Conservation (phyloP, 2,329 filamentous ascomycete genomes). For the Ophiostoma sp. region DNA sequence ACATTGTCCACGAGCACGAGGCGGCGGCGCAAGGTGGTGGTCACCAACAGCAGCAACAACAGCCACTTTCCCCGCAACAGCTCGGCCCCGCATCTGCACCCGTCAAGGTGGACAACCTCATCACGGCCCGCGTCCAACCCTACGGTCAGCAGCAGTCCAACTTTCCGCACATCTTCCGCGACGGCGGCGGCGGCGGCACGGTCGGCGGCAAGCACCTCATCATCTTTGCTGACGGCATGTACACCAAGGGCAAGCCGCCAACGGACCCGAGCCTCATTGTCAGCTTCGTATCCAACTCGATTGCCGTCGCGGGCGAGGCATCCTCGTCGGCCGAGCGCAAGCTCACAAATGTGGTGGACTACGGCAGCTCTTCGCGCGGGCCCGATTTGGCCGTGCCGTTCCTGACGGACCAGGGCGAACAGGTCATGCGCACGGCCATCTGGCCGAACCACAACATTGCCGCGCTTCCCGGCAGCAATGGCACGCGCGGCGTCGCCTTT, state of each 20-base stretch:
- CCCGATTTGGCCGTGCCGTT: constrained; percentile 26
- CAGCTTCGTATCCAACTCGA: constrained; percentile 30
- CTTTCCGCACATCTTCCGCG: constrained; percentile 29
- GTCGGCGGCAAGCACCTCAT: constrained; percentile 28
- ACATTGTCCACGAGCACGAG: constrained; percentile 22
- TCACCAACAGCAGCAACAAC: background rate
- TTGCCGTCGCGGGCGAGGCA: constrained; percentile 22
- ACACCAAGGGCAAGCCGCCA: constrained; percentile 29
- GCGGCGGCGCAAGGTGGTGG: background rate
- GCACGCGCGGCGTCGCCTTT: constrained; percentile 22
- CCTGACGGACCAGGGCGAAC: constrained; percentile 22
- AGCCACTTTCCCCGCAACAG: background rate
- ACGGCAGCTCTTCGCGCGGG: constrained; percentile 10
- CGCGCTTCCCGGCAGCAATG: background rate
- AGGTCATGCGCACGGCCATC: constrained; percentile 13
- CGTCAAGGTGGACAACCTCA: constrained; percentile 19
- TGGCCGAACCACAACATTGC: constrained; percentile 31
- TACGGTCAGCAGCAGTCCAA: constrained; percentile 29
- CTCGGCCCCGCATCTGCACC: background rate
- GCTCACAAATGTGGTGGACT: constrained; percentile 23
- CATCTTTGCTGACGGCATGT: constrained; percentile 30
- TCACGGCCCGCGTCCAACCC: constrained; percentile 17
- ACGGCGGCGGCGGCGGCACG: constrained; percentile 31
- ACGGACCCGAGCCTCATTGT: constrained; percentile 24
- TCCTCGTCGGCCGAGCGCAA: background rate